These are phyloP conservation scores for Mucor velutinosus DNA, from an alignment of 371 early-diverging fungal species.

Conservation along the genomic window DNA sequence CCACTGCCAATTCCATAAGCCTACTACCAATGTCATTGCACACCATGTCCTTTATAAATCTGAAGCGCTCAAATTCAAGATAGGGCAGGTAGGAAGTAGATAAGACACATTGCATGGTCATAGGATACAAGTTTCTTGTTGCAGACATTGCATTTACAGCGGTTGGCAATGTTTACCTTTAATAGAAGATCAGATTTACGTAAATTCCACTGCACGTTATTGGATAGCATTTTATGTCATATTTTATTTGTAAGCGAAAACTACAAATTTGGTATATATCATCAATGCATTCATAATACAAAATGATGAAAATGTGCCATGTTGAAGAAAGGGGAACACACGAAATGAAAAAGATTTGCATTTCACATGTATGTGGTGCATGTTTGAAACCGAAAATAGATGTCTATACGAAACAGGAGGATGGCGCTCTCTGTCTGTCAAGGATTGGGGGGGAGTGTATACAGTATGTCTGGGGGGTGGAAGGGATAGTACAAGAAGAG, in stretches of 20 bases:
- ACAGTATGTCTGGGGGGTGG: not conserved
- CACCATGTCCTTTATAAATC: too few relatives aligned
- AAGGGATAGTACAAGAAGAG: not conserved
- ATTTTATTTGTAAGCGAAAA: not conserved
- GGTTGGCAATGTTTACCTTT: too few relatives aligned
- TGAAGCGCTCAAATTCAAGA: too few relatives aligned
- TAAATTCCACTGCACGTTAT: not conserved
- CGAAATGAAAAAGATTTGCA: not conserved
- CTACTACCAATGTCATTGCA: too few relatives aligned
- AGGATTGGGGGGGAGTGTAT: not conserved
- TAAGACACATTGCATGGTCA: too few relatives aligned
- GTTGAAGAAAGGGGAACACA: not conserved
- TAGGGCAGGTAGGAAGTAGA: too few relatives aligned
- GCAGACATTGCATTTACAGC: too few relatives aligned
- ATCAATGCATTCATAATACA: not conserved
- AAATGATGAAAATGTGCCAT: not conserved
- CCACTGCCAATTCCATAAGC: too few relatives aligned
- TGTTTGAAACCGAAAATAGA: not conserved
- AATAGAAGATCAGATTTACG: too few relatives aligned
- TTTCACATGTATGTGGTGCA: not conserved
- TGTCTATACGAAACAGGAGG: not conserved
- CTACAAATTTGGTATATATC: not conserved
- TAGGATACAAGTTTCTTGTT: too few relatives aligned
- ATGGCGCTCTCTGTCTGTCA: not conserved
- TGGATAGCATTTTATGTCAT: not conserved